Evolutionary conservation across 371 early-diverging fungal genomes (phyloP).

Genomic region (Polyrhizophydium stewartii): DNA sequence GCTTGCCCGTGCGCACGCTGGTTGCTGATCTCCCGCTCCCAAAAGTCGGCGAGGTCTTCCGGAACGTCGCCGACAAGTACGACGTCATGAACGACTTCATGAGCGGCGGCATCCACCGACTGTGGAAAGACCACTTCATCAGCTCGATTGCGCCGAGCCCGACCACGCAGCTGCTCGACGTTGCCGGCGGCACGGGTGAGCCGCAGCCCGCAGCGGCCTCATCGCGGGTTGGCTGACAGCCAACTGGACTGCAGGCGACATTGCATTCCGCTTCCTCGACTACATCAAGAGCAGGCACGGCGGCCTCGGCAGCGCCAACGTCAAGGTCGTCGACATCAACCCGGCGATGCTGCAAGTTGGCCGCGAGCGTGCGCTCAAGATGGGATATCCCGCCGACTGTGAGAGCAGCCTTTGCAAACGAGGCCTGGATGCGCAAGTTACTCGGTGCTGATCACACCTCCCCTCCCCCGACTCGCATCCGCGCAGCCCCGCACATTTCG

Average conservation of each 20-base stretch:
- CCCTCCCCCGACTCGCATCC: neutral
- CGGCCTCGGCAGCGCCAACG: conserved; percentile 60
- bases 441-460: neutral
- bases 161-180: conserved; percentile 85
- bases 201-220: neutral
- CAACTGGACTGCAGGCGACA: conserved; percentile 63
- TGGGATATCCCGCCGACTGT: conserved; percentile 24
- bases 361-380: conserved; percentile 49
- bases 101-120: conserved; percentile 88
- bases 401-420: neutral
- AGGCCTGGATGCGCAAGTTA: neutral
- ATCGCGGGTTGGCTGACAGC: neutral
- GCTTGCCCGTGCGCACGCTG: too few relatives aligned
- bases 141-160: conserved; percentile 78
- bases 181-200: conserved; percentile 95
- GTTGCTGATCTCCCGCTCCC: too few relatives aligned
- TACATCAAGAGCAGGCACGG: conserved; percentile 64
- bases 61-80: conserved; percentile 88
- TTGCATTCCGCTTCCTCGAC: conserved; percentile 88
- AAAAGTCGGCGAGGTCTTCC: conserved; percentile 82
- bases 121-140: conserved; percentile 94
- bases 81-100: conserved; percentile 97
- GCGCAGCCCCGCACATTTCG: conserved; percentile 9
- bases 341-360: conserved; percentile 93
- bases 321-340: conserved; percentile 94